Conservation (phyloP, 1,139 yeast species). For the Suhomyces yuchorum region DNA sequence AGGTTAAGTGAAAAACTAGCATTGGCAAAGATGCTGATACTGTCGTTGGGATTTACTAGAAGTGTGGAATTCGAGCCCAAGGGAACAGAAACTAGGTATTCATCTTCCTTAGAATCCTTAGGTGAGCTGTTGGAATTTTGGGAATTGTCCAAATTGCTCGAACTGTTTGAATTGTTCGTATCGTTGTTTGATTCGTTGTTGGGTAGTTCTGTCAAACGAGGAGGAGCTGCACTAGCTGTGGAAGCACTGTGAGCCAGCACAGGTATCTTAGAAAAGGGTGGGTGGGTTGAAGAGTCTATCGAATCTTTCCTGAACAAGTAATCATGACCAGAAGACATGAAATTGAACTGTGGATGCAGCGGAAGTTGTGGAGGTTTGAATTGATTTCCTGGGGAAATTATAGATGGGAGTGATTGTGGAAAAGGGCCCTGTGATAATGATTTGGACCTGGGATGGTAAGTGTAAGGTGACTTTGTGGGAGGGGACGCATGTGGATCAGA, state of each 20-base stretch:
- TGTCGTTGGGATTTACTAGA: slow-evolving; percentile 39
- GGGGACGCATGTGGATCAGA: not conserved
- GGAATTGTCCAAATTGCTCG: too few species aligned
- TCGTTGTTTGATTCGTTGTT: not conserved
- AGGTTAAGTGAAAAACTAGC: slow-evolving; percentile 41
- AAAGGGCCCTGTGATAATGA: not conserved
- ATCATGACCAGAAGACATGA: not conserved
- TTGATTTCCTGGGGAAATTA: slow-evolving; percentile 3
- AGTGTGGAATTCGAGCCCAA: slow-evolving; percentile 44
- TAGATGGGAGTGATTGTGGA: not conserved
- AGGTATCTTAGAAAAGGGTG: not conserved
- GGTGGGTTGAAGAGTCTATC: not conserved
- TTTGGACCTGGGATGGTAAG: not conserved
- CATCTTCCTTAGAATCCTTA: not conserved
- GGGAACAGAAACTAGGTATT: slow-evolving; percentile 28
- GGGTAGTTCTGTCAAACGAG: not conserved
- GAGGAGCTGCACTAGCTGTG: not conserved
- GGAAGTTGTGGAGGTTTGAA: slow-evolving; percentile 3
- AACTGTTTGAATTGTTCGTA: too few species aligned
- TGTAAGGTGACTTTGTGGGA: slow-evolving; percentile 1
- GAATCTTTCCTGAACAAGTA: not conserved
- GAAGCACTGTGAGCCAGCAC: slow-evolving; percentile 1
- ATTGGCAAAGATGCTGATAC: slow-evolving; percentile 37
- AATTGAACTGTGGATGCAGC: not conserved
- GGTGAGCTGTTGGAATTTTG: too few species aligned